These are phyloP conservation scores for Amaranthus cruentus DNA, from an alignment of 148 eudicot genomes.

Conservation along the genomic window DNA sequence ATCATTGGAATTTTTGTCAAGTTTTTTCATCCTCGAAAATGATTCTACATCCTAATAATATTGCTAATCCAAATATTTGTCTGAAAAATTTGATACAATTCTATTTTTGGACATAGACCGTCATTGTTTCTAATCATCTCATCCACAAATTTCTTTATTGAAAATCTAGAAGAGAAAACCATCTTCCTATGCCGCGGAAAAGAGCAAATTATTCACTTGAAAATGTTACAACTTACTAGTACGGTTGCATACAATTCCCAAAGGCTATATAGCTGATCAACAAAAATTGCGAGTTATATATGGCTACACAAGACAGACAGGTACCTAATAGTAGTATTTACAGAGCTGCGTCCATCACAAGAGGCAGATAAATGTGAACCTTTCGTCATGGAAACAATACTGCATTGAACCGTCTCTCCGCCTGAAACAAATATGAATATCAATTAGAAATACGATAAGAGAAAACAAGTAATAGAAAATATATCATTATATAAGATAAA, in stretches of 20 bases:
- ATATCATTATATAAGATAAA: not conserved
- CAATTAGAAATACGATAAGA: not conserved
- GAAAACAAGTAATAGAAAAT: not conserved
- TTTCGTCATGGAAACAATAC: constrained; percentile 12
- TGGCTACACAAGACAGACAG: constrained; percentile 18
- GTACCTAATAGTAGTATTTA: constrained; percentile 16
- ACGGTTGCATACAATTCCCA: constrained; percentile 18
- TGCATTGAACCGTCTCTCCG: constrained; percentile 9
- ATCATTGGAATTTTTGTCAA: no score
- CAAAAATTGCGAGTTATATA: constrained; percentile 25
- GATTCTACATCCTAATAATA: no score
- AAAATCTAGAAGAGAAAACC: not conserved
- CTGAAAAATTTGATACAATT: no score
- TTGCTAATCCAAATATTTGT: no score
- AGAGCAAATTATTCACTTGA: constrained; percentile 13
- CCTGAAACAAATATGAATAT: constrained; percentile 19
- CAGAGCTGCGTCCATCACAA: constrained; percentile 20
- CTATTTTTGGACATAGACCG: no score
- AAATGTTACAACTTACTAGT: constrained; percentile 18
- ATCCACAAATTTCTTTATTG: no score
- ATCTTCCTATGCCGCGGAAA: not conserved
- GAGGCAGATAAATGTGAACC: constrained; percentile 18
- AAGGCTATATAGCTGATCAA: constrained; percentile 16
- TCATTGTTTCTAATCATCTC: no score
- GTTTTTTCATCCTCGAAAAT: no score